Percentiles rank a stretch among this genome's conserved stretches.
Conservation (phyloP, 78 protist species). For the Pigoraptor vietnamica region DNA sequence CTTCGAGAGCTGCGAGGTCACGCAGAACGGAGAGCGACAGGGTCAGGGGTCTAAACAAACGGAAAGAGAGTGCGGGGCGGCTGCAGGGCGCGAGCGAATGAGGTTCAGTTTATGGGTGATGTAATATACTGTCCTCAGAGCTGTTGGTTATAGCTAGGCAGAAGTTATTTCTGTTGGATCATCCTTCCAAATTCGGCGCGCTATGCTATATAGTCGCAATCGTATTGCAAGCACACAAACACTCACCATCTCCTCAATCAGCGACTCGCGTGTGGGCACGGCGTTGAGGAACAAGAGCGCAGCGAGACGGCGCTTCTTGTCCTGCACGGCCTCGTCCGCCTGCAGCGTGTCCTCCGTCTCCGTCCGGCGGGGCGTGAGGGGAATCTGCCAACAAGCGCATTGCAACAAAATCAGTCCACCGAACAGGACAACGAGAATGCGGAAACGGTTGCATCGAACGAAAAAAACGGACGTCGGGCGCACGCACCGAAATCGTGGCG, state of each 20-base stretch:
- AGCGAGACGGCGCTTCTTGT: background rate
- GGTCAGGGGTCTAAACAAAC: background rate
- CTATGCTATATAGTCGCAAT: too few species aligned
- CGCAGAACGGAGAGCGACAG: too few species aligned
- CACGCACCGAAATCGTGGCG: slow-evolving; percentile 13
- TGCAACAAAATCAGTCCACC: too few species aligned
- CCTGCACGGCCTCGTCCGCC: background rate
- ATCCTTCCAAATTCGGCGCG: too few species aligned
- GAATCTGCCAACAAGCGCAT: too few species aligned
- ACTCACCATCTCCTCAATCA: background rate
- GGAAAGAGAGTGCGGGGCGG: background rate
- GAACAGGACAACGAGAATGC: background rate
- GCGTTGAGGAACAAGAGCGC: background rate
- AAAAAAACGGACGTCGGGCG: background rate
- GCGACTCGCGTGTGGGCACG: slow-evolving; percentile 4
- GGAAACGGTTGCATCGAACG: background rate
- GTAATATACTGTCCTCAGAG: too few species aligned
- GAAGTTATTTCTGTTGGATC: too few species aligned
- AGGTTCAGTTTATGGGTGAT: too few species aligned
- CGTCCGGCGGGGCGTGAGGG: background rate
- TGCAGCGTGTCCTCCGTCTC: background rate
- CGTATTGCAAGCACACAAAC: background rate
- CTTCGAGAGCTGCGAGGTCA: background rate
- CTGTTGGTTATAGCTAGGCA: too few species aligned
- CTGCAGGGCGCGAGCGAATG: background rate